Percentiles rank a stretch among this genome's conserved stretches.
phyloP scores from a whole-genome alignment of 2,329 filamentous ascomycete genomes.

The Colletotrichum sp. region DNA sequence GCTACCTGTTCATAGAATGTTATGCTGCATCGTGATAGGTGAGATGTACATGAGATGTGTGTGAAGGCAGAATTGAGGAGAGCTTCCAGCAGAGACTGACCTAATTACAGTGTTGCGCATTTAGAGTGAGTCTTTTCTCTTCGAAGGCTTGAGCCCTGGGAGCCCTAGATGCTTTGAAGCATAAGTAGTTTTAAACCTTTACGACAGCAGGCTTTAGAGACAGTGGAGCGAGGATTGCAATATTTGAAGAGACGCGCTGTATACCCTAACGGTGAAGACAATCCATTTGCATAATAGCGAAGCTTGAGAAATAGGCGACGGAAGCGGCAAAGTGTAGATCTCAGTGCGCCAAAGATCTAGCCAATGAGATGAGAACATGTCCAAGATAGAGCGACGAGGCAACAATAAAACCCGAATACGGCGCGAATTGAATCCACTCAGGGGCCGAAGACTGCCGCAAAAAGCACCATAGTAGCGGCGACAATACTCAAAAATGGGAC shows the following conservation, averaged over 20 bases:
- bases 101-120: neutral
- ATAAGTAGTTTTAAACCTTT: too few relatives aligned
- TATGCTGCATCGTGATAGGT: neutral
- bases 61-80: too few relatives aligned
- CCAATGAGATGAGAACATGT: neutral
- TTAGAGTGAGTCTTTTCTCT: neutral
- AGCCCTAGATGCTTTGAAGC: neutral
- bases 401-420: neutral
- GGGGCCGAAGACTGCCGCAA: fast-evolving
- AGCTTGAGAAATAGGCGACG: neutral
- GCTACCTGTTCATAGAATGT: fast-evolving
- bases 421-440: neutral
- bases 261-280: neutral
- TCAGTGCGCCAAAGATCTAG: neutral
- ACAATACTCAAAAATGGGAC: neutral
- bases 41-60: neutral
- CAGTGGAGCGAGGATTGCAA: neutral
- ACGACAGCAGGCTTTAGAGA: neutral
- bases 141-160: neutral
- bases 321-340: neutral
- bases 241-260: neutral
- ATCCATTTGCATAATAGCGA: neutral
- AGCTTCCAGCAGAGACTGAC: neutral
- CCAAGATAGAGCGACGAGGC: neutral
- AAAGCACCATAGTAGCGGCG: neutral